Percentiles rank a stretch among this genome's conserved stretches.
phyloP scores from a whole-genome alignment of 2,329 filamentous ascomycete species.

The Colletotrichum karsti region DNA sequence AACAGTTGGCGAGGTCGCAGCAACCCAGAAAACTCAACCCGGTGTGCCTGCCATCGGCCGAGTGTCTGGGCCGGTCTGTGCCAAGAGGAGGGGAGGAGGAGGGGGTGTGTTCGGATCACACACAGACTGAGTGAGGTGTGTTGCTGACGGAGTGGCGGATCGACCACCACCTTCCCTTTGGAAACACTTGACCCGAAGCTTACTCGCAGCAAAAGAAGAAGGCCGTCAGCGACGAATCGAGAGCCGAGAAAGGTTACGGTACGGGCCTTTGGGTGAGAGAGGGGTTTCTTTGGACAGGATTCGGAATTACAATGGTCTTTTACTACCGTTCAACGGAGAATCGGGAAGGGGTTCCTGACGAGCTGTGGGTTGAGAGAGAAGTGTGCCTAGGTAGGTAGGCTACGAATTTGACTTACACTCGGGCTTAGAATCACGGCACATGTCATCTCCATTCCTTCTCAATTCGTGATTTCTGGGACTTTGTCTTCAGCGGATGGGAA shows the following conservation, averaged over 20 bases:
- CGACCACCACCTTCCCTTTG: constrained; percentile 19
- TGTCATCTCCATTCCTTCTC: too few species aligned
- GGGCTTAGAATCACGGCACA: too few species aligned
- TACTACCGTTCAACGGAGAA: not conserved
- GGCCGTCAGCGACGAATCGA: not conserved
- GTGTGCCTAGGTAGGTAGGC: too few species aligned
- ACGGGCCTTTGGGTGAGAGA: constrained; percentile 1
- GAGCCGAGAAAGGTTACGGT: not conserved
- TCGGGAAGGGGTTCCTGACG: not conserved
- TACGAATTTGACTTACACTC: too few species aligned
- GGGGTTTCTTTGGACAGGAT: not conserved
- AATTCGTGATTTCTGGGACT: too few species aligned
- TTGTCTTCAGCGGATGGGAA: not conserved
- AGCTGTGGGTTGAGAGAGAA: too few species aligned
- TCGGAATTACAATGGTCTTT: not conserved
- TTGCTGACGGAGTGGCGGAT: not conserved
- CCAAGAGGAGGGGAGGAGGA: constrained; percentile 3
- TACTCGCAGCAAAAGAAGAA: not conserved
- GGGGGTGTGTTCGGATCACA: not conserved
- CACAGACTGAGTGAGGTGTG: not conserved
- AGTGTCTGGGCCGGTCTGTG: not conserved
- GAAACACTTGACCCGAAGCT: constrained; percentile 20
- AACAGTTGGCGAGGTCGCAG: not conserved
- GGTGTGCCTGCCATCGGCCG: not conserved
- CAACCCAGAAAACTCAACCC: not conserved